A percentile compares a stretch with the other conserved stretches of the same genome.
Evolutionary conservation across 2,329 filamentous ascomycete species (phyloP).

Genomic region (Penicillium corylophilum): DNA sequence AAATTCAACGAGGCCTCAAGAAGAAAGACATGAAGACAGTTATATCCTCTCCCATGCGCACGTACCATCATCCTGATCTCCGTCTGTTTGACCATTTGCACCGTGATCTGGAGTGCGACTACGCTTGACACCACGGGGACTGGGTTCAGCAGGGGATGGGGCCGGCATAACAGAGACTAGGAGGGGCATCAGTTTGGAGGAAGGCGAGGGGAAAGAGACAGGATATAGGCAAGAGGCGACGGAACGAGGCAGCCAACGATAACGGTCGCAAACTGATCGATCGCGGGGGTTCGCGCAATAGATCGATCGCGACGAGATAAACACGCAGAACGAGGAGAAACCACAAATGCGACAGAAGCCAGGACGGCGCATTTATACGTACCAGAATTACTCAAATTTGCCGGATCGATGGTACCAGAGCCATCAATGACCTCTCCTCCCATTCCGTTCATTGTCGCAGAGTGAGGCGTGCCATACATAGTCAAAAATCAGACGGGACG

Average conservation of each 20-base stretch:
- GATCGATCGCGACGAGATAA: conserved; percentile 15
- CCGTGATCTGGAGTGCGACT: conserved; percentile 72
- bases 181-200: conserved; percentile 35
- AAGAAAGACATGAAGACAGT: conserved; percentile 28
- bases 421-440: conserved; percentile 60
- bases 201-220: conserved; percentile 23
- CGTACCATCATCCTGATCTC: conserved; percentile 73
- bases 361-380: conserved; percentile 42
- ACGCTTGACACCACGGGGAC: conserved; percentile 72
- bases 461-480: conserved; percentile 50
- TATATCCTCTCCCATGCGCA: conserved; percentile 34
- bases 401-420: conserved; percentile 87
- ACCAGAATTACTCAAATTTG: conserved; percentile 78
- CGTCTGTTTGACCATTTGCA: conserved; percentile 56
- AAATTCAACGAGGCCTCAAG: conserved; percentile 24
- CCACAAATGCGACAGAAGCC: conserved; percentile 1
- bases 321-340: conserved; percentile 9
- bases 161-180: conserved; percentile 38
- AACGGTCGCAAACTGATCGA: neutral
- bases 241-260: conserved; percentile 6
- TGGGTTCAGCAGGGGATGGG: conserved; percentile 50
- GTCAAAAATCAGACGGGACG: conserved; percentile 30
- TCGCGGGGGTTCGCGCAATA: conserved; percentile 7
- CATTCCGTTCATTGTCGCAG: conserved; percentile 65
- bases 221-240: conserved; percentile 9